A percentile compares a stretch with the other conserved stretches of the same genome.
Evolutionary conservation across 495 filamentous ascomycete genomes (phyloP).

Genomic region (Neurospora sp.): DNA sequence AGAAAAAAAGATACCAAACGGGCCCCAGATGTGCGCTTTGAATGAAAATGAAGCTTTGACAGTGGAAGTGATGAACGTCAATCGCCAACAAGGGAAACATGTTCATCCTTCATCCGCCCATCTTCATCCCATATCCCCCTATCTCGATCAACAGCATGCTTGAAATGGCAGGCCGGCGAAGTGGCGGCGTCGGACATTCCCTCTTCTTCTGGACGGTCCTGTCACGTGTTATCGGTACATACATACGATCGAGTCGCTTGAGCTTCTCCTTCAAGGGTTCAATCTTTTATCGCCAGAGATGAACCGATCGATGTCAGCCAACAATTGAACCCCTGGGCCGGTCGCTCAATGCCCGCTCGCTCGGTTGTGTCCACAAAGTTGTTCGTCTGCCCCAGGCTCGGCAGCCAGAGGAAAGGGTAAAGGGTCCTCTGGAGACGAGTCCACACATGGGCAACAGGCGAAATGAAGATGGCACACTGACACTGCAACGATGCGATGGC

Average conservation of each 20-base stretch:
- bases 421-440: neutral
- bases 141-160: neutral
- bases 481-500: neutral
- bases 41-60: neutral
- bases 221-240: neutral
- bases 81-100: neutral
- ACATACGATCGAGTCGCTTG: neutral
- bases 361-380: neutral
- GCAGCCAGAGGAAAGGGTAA: neutral
- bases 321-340: neutral
- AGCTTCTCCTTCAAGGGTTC: neutral
- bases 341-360: neutral
- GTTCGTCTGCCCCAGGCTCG: neutral
- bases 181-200: neutral
- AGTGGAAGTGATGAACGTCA: neutral
- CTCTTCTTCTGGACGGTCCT: neutral
- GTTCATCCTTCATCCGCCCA: neutral
- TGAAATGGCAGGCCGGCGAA: neutral
- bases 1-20: neutral
- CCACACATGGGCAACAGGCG: neutral
- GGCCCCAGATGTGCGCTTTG: neutral
- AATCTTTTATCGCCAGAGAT: neutral
- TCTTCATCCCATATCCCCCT: neutral
- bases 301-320: neutral
- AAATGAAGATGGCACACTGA: neutral